phyloP scores from a whole-genome alignment of 2,329 filamentous ascomycete species.

The Penicillium sp. region DNA sequence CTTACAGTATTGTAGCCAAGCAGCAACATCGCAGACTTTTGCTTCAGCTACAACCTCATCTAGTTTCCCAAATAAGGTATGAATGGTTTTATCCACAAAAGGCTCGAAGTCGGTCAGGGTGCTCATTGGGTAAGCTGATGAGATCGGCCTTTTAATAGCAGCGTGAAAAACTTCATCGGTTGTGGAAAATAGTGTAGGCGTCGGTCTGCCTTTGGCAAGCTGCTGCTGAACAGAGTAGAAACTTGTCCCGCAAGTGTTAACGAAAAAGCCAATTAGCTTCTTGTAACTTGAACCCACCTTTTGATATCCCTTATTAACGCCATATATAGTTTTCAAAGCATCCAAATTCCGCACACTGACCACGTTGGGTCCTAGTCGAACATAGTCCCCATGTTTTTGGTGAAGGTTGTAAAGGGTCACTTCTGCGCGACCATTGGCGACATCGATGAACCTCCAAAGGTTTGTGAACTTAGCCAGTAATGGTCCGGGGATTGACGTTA shows the following conservation, averaged over 20 bases:
- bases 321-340: constrained; percentile 20
- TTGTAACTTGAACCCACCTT: constrained; percentile 7
- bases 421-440: not conserved
- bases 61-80: constrained; percentile 25
- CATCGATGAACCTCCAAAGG: not conserved
- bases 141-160: constrained; percentile 40
- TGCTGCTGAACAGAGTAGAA: constrained; percentile 25
- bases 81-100: constrained; percentile 37
- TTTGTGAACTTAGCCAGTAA: not conserved
- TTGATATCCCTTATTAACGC: constrained; percentile 15
- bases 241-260: constrained; percentile 8
- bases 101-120: constrained; percentile 42
- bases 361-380: constrained; percentile 22
- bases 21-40: constrained; percentile 28
- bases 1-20: constrained; percentile 35
- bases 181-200: constrained; percentile 21
- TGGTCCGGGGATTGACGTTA: not conserved
- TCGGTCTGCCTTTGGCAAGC: constrained; percentile 19
- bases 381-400: constrained; percentile 20
- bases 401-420: constrained; percentile 10
- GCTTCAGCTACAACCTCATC: constrained; percentile 23
- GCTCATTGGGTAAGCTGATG: constrained; percentile 43
- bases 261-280: not conserved
- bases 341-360: constrained; percentile 23
- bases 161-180: constrained; percentile 41